Evolutionary conservation across 2,329 filamentous ascomycete species (phyloP), one percentile per base, ranked within the genome.

Genomic region (Elsinoe arachidis): DNA sequence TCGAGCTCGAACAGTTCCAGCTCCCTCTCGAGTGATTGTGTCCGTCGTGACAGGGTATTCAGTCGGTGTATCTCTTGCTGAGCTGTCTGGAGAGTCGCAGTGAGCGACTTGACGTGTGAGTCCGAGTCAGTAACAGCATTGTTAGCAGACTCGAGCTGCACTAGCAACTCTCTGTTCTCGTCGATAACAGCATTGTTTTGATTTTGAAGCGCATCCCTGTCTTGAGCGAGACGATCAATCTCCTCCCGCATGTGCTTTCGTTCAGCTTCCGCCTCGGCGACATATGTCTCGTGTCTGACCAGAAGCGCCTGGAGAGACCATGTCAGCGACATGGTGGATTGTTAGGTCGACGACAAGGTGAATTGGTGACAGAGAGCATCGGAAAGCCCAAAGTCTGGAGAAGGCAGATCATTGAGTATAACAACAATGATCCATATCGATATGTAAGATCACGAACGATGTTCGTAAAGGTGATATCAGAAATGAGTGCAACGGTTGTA

Each of bases 201-300:
- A 41, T 78, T 77, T 72, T 96, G 88, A 60, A 95, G 80, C 46
- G 67, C 67, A 55, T 70, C 64, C 74, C 95, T 96, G 63, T 85
- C 79, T 53, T 71, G 71, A 73, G 95, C 89, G 55, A 99, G 78
- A 62, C 79, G 79, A 64, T 87, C 85, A 68, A 96, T 90, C 61
- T 82, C 87, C 47, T 76, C 72, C 44, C 82, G 80, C 73, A 96
- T 83, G 60, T 85, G 82, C 60, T 79, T 76, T 60, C 91, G 87
- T 70, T 96, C 90, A 64, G 84, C 83, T 76, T 96, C 90, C 59
- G 91, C 90, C 71, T 96, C 90, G 64, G 86, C 86, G 80, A 96
- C 92, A 73, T 95, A 96, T 59, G 88, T 84, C 77, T 97, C 91
- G 80, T 99, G 91, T 66, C 92, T 87, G 62, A 87, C 84, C 41